Percentiles rank a stretch among this genome's conserved stretches.
Evolutionary conservation across 345 rosid genomes (phyloP).

Genomic region (Camelina laxa): DNA sequence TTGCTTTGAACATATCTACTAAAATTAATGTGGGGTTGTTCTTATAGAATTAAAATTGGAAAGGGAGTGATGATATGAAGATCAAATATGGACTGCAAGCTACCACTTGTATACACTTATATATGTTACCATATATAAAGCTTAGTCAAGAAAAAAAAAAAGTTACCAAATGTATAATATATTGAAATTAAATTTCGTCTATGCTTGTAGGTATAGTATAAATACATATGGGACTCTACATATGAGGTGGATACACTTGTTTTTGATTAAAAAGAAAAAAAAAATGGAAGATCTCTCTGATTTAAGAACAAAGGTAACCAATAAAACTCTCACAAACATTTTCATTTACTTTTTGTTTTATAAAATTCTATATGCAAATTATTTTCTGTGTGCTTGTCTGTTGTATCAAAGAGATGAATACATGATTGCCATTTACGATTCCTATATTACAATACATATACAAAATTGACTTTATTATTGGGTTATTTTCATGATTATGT

Average conservation of each 20-base stretch:
- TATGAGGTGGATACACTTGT: background rate
- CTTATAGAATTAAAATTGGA: background rate
- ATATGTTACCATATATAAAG: background rate
- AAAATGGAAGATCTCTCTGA: constrained; percentile 6
- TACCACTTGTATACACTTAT: background rate
- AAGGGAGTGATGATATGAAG: background rate
- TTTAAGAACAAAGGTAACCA: background rate
- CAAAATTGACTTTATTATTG: no score
- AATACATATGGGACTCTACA: background rate
- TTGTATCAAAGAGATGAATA: background rate
- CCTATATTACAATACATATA: background rate
- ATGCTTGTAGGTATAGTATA: background rate
- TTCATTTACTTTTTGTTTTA: background rate
- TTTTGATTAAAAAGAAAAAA: background rate
- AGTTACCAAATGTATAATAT: background rate
- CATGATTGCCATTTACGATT: background rate
- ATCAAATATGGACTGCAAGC: background rate
- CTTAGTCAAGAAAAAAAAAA: background rate
- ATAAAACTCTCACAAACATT: background rate
- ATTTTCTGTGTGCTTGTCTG: background rate
- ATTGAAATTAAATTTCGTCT: background rate
- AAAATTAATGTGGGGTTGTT: background rate
- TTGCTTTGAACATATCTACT: background rate
- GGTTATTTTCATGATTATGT: no score
- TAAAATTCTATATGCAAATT: background rate